Percentiles rank a stretch among this genome's conserved stretches.
Evolutionary conservation across 2,329 filamentous ascomycete genomes (phyloP).

Genomic region (Trichophyton rubrum): DNA sequence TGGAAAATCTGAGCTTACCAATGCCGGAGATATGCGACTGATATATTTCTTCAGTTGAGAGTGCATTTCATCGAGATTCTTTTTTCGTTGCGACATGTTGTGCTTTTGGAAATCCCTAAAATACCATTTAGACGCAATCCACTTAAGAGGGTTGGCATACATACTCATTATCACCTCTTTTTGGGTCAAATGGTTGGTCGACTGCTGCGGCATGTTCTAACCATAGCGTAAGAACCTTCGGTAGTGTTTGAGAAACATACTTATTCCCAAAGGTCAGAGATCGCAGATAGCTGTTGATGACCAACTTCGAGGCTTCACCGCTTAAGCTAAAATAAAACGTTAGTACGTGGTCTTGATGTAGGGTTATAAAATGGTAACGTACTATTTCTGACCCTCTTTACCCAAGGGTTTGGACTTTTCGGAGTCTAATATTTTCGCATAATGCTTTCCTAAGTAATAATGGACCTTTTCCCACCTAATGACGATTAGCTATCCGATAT

Average conservation of each 20-base stretch:
- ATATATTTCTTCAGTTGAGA: constrained; percentile 69
- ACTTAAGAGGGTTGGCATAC: constrained; percentile 11
- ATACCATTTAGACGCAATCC: constrained; percentile 9
- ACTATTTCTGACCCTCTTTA: constrained; percentile 63
- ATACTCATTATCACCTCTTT: constrained; percentile 36
- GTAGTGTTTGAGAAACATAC: constrained; percentile 89
- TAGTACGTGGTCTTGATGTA: background rate
- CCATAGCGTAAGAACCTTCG: constrained; percentile 86
- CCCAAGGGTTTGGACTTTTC: constrained; percentile 64
- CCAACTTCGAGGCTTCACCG: constrained; percentile 73
- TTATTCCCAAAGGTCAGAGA: constrained; percentile 83
- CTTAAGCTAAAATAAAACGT: constrained; percentile 38
- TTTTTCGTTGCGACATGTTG: constrained; percentile 42
- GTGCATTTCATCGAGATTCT: constrained; percentile 58
- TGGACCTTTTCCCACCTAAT: constrained; percentile 86
- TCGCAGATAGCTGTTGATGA: constrained; percentile 86
- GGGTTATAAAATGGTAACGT: constrained; percentile 10
- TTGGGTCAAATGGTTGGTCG: constrained; percentile 45
- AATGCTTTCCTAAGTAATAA: constrained; percentile 92
- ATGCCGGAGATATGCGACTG: constrained; percentile 35
- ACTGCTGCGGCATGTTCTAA: constrained; percentile 73
- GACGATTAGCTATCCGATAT: constrained; percentile 7
- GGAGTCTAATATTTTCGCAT: constrained; percentile 88
- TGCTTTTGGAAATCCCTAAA: constrained; percentile 36
- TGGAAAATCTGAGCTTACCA: constrained; percentile 22